These are phyloP conservation scores for Aspergillus ostianus DNA, from an alignment of 495 filamentous ascomycete species.

Conservation along the genomic window DNA sequence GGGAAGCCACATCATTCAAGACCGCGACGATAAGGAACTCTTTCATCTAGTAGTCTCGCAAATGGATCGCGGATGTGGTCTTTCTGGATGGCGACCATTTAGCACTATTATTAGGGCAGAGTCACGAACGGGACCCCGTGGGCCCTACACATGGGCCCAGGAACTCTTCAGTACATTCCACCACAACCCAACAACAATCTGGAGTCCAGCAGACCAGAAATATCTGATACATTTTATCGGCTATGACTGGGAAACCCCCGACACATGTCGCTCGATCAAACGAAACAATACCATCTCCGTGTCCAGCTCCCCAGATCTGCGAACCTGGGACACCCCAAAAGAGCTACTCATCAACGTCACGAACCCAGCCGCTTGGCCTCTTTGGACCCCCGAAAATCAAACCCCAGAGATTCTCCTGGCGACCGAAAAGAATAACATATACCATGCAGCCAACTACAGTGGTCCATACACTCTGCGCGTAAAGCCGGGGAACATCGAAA, in stretches of 20 bases:
- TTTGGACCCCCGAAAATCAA: constrained; percentile 8
- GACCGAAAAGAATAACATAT: constrained; percentile 11
- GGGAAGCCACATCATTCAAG: constrained; percentile 37
- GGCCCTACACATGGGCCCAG: constrained; percentile 34
- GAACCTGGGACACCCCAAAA: not conserved
- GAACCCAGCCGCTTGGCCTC: constrained; percentile 16
- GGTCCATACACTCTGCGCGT: constrained; percentile 20
- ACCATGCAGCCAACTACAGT: constrained; percentile 10
- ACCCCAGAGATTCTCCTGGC: constrained; percentile 7
- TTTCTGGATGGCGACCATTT: constrained; percentile 37
- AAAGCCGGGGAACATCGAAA: constrained; percentile 10
- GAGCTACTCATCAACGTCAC: constrained; percentile 9
- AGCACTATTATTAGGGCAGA: constrained; percentile 37
- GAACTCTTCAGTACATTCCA: constrained; percentile 32
- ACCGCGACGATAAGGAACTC: constrained; percentile 23
- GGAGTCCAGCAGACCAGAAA: constrained; percentile 29
- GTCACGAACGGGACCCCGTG: constrained; percentile 31
- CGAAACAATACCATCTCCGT: constrained; percentile 18
- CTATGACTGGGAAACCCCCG: constrained; percentile 3
- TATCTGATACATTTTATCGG: constrained; percentile 42
- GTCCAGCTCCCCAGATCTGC: constrained; percentile 3
- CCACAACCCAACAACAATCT: constrained; percentile 39
- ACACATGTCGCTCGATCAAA: constrained; percentile 5
- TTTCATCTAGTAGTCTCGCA: constrained; percentile 37
- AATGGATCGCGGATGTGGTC: constrained; percentile 35